These are phyloP conservation scores for Yamadazyma diospyri DNA, from an alignment of 1,139 yeast genomes.

Conservation along the genomic window DNA sequence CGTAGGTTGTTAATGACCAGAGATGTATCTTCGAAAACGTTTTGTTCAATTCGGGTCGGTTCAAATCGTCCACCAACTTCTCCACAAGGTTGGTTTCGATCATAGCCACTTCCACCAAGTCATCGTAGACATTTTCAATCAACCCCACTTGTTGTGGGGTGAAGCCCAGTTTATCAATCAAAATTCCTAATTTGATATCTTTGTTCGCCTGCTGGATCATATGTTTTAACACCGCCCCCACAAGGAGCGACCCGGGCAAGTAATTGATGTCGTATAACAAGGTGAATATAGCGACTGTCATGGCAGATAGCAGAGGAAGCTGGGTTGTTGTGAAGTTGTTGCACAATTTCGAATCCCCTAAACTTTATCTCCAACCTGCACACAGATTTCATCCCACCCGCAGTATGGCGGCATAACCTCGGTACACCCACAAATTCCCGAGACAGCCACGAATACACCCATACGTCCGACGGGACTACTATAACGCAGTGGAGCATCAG, in stretches of 20 bases:
- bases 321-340: no score
- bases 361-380: no score
- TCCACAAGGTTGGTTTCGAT: conserved; percentile 20
- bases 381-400: no score
- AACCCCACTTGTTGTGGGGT: conserved; percentile 25
- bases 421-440: not conserved
- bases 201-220: conserved; percentile 5
- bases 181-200: conserved; percentile 26
- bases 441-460: not conserved
- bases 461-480: not conserved
- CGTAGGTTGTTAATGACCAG: conserved; percentile 58
- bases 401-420: no score
- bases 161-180: conserved; percentile 32
- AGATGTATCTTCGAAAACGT: conserved; percentile 72
- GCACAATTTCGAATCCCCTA: not conserved
- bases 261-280: conserved; percentile 63
- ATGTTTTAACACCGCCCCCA: conserved; percentile 41
- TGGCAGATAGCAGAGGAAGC: no score
- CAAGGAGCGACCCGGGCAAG: conserved; percentile 71
- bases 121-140: conserved; percentile 26
- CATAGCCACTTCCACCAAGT: conserved; percentile 28
- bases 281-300: conserved; percentile 55
- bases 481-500: not conserved
- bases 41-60: conserved; percentile 70
- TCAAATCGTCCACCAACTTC: conserved; percentile 36